Base-by-base conservation (phyloP, 441 rosid genomes). In the Theobroma grandiflorum region DNA sequence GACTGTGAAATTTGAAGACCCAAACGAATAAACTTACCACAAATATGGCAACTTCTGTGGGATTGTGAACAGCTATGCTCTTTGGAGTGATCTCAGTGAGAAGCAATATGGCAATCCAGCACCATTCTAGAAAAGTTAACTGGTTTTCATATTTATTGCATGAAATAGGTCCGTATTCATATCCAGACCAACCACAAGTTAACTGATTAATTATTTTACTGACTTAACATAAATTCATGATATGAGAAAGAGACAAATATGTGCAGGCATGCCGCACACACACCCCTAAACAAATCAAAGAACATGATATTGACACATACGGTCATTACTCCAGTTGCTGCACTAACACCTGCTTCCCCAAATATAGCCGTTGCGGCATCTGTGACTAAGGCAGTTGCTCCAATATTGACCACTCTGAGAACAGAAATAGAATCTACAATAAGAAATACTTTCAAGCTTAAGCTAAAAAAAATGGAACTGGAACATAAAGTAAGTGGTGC, bases 301-400 rank as follows among this genome's bases (percentile, higher is more conserved):
- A 20, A 15, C 12, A 75, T 50, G 33, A 55, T 38, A 55, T 37
- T 70, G 58, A 81, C 79, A 89, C 98, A 12, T 90, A 97, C 99
- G 64, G 98, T 97, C 99, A 97, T 97, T 76, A 97, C 88, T 87
- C 99, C 99, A 82, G 99, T 97, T 79, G 99, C 99, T 37, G 99
- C 99, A 87, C 90, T 95, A 85, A 97, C 94, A 85, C 99, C 99
- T 82, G 99, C 99, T 91, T 95, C 99, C 78, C 99, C 99, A 92
- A 95, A 97, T 83, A 97, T 89, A 75, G 98, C 90, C 57, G 99
- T 97, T 79, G 99, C 99, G 58, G 99, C 99, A 57, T 97, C 98
- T 4, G 99, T 97, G 82, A 95, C 99, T 75, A 97, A 87, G 78
- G 99, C 99, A 84, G 99, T 97, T n/a, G n/a, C n/a, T n/a, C n/a